Conservation (phyloP, 2,329 filamentous ascomycete species). For the Sclerotinia nivalis region DNA sequence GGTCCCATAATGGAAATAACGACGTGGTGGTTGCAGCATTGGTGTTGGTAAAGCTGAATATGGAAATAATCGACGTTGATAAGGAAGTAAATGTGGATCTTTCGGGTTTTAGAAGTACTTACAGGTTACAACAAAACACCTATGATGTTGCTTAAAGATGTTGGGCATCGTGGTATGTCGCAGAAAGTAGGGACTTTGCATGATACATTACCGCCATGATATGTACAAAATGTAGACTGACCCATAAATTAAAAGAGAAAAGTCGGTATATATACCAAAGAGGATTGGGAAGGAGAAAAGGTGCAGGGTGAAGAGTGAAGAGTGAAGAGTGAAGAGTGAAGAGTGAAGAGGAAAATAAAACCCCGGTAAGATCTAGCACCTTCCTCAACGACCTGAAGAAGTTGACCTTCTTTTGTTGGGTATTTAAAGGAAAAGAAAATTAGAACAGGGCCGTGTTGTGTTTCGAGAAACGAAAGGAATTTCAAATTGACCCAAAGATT, state of each 20-base stretch:
- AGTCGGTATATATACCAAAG: neutral
- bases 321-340: no score
- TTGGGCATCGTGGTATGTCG: constrained; percentile 9
- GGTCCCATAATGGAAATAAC: neutral
- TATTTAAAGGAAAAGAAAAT: neutral
- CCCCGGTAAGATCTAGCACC: no score
- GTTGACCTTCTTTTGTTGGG: neutral
- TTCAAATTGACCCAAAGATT: neutral
- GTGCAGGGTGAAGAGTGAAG: neutral
- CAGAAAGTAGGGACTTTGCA: constrained; percentile 12
- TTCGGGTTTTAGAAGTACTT: neutral
- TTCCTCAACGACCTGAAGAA: neutral
- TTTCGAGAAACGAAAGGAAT: constrained; percentile 8
- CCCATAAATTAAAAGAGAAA: neutral
- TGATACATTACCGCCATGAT: neutral
- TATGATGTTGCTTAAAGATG: neutral
- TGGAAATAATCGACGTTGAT: constrained; percentile 14
- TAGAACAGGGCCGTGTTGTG: neutral
- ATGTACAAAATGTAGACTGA: neutral
- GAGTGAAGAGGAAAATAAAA: neutral
- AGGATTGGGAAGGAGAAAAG: neutral
- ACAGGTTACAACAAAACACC: neutral
- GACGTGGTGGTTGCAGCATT: constrained; percentile 4
- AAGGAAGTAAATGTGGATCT: constrained; percentile 6
- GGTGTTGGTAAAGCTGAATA: neutral